Evolutionary conservation across 257 asterid genomes (phyloP).

Genomic region (Dorcoceras hygrometricum): DNA sequence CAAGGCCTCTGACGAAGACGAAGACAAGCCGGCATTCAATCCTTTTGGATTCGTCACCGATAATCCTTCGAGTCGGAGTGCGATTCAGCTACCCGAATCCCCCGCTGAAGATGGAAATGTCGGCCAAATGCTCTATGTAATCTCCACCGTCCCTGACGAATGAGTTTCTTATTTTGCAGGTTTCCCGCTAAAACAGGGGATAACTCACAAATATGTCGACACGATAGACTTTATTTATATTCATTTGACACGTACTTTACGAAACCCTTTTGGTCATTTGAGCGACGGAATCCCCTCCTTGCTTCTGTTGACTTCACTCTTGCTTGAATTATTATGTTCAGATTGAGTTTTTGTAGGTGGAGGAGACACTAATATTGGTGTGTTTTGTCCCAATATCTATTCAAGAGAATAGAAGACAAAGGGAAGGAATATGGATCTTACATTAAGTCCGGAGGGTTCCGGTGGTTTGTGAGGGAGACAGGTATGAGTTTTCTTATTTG

Average conservation of each 20-base stretch:
- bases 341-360: constrained; percentile 13
- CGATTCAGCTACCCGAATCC: constrained; percentile 88
- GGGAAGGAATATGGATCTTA: constrained; percentile 79
- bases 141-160: neutral
- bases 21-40: constrained; percentile 63
- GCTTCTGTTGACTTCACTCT: neutral
- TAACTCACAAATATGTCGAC: neutral
- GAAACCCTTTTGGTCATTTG: neutral
- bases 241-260: neutral
- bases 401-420: constrained; percentile 77
- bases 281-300: neutral
- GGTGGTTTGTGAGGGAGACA: constrained; percentile 98
- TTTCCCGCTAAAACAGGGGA: neutral
- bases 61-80: constrained; percentile 85
- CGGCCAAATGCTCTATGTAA: constrained; percentile 92
- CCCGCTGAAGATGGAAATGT: constrained; percentile 99
- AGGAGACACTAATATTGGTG: constrained; percentile 20
- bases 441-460: constrained; percentile 73
- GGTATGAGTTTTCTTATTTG: constrained; percentile 35
- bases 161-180: neutral
- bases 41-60: constrained; percentile 97
- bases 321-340: neutral
- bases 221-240: neutral
- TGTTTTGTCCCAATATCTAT: constrained; percentile 15
- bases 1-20: constrained; percentile 67